Evolutionary conservation across 495 filamentous ascomycete species (phyloP).

Genomic region (Penicillium bovifimosum): DNA sequence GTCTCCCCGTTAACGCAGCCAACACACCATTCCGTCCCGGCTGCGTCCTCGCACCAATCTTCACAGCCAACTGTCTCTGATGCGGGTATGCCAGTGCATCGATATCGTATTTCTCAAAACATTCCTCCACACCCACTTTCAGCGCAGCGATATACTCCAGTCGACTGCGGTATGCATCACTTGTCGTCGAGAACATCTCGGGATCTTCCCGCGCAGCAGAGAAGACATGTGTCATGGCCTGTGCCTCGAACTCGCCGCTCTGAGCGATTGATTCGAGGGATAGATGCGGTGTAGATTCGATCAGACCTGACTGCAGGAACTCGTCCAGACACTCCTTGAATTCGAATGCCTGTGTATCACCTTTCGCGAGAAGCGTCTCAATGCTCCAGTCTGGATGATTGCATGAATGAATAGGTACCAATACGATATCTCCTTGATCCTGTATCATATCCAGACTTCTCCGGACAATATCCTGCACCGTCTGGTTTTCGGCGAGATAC

Average conservation of each 20-base stretch:
- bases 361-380: conserved; percentile 31
- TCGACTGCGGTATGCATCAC: conserved; percentile 38
- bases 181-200: conserved; percentile 35
- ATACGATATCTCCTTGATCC: conserved; percentile 13
- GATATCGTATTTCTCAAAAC: conserved; percentile 43
- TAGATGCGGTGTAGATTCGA: conserved; percentile 20
- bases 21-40: conserved; percentile 58
- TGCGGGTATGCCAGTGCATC: conserved; percentile 62
- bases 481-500: conserved; percentile 51
- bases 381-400: conserved; percentile 46
- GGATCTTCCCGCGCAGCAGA: conserved; percentile 11
- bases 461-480: conserved; percentile 46
- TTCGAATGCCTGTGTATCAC: conserved; percentile 56
- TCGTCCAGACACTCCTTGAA: conserved; percentile 47
- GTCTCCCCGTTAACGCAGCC: conserved; percentile 57
- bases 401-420: conserved; percentile 34
- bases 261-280: conserved; percentile 50
- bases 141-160: conserved; percentile 43
- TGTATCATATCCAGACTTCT: conserved; percentile 27
- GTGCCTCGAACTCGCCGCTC: conserved; percentile 47
- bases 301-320: conserved; percentile 31
- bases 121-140: conserved; percentile 38
- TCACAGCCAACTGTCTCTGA: conserved; percentile 58
- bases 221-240: conserved; percentile 43
- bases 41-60: conserved; percentile 50